Base-by-base conservation (phyloP, 2,329 filamentous ascomycete genomes). In the Tolypocladium guangdongense region DNA sequence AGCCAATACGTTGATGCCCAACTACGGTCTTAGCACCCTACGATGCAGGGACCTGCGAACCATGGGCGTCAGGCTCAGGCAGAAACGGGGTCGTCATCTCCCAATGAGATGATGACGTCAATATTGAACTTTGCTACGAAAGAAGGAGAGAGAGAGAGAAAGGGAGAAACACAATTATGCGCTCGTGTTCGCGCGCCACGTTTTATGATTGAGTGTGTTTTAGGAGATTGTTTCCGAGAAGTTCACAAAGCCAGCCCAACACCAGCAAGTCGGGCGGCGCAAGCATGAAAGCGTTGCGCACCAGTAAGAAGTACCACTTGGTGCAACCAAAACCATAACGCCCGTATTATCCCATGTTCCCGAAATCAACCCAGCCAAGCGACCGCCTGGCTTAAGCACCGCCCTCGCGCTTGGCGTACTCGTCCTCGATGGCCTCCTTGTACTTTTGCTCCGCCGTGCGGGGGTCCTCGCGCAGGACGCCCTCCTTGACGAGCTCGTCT, bases 401-500 rank as follows among this genome's bases (percentile, higher is more conserved):
- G 35, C 81, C 80, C 68, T 83, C 81, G 33, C 80, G 73, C 70
- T 83, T 83, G 55, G 80, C 80, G 60, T 83, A 83, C 63, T 83
- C 81, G 1, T 82, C 78, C 68, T 83, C 79, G 38, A 84, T 83
- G 20, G 78, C 78, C 66, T 83, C 80, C 55, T 75, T 73, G 58
- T 83, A 83, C 60, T 75, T 76, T 59, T 78, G 74, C 32, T 80
- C 76, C 4, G 77, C 68, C n/a, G 73, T 74, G 54, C 82, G 77
- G 2, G 82, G 82, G 61, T 87, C 83, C 59, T 86, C 81, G 55
- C 81, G 82, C 58, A 96, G 72, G 53, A 96, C 88, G 6, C 90
- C 90, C 60, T 87, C 83, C 63, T 87, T 83, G 54, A 96, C 77
- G 57, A 96, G 74, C 50, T 86, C 78, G 59, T 90, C 88, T 12